Conservation (phyloP, 805 yeast genomes). For the Sporopachydermia quercuum region DNA sequence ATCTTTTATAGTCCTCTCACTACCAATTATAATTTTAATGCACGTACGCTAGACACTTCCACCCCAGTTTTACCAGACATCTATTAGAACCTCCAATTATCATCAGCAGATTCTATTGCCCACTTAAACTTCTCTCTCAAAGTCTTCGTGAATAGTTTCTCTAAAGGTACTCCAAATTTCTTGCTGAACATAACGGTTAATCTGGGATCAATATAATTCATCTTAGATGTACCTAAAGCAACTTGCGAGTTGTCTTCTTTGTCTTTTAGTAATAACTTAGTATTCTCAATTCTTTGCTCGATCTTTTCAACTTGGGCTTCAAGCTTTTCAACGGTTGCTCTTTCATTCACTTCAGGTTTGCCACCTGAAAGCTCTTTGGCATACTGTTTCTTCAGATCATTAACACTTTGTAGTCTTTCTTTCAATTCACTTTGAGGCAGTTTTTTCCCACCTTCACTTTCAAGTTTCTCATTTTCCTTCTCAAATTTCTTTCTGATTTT, state of each 20-base stretch:
- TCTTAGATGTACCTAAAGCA: slow-evolving; percentile 82
- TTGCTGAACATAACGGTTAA: slow-evolving; percentile 80
- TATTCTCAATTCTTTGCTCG: slow-evolving; percentile 54
- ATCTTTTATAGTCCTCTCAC: no score
- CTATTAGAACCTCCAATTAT: slow-evolving; percentile 70
- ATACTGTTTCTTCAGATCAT: slow-evolving; percentile 35
- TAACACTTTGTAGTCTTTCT: slow-evolving; percentile 40
- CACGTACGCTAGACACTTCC: no score
- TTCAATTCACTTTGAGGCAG: slow-evolving; percentile 41
- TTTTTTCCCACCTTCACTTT: slow-evolving; percentile 37
- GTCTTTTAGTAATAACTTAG: slow-evolving; percentile 67
- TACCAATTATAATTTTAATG: no score
- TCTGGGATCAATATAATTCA: slow-evolving; percentile 92
- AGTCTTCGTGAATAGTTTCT: slow-evolving; percentile 82
- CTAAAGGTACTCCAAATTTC: slow-evolving; percentile 77
- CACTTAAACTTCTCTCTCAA: slow-evolving; percentile 84
- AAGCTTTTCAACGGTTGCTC: slow-evolving; percentile 51
- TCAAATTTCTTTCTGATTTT: slow-evolving; percentile 48
- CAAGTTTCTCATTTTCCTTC: slow-evolving; percentile 64
- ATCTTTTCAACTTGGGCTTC: slow-evolving; percentile 55
- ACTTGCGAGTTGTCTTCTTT: slow-evolving; percentile 91
- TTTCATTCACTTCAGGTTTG: slow-evolving; percentile 32
- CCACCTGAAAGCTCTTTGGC: slow-evolving; percentile 44
- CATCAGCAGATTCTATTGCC: slow-evolving; percentile 90
- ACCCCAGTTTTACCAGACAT: no score